Evolutionary conservation across 2,329 filamentous ascomycete genomes (phyloP).

Genomic region (Alternaria dauci): DNA sequence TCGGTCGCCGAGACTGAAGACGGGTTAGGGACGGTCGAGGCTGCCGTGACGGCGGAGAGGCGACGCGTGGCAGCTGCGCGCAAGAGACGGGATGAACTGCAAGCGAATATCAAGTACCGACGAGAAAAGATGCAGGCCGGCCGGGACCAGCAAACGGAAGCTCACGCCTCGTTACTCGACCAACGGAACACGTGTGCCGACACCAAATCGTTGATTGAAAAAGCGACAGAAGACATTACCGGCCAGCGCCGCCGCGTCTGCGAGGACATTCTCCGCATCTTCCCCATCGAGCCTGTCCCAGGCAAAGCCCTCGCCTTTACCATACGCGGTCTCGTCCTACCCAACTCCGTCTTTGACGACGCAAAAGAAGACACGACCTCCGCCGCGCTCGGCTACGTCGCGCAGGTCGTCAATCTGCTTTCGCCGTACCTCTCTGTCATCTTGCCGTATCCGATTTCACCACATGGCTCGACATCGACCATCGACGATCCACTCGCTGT

Average conservation of each 20-base stretch:
- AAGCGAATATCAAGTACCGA: constrained; percentile 70
- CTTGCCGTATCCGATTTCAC: constrained; percentile 80
- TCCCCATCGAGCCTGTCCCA: constrained; percentile 75
- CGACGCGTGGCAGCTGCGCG: constrained; percentile 70
- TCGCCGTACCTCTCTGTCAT: constrained; percentile 83
- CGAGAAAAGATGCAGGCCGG: constrained; percentile 73
- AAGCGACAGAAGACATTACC: constrained; percentile 71
- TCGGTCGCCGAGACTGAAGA: constrained; percentile 56
- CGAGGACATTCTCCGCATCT: constrained; percentile 80
- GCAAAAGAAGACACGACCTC: constrained; percentile 76
- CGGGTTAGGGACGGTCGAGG: constrained; percentile 55
- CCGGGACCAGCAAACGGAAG: constrained; percentile 65
- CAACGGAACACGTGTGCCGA: constrained; percentile 56
- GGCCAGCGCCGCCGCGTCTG: constrained; percentile 90
- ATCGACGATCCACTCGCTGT: constrained; percentile 76
- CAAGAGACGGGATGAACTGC: constrained; percentile 72
- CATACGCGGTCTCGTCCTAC: constrained; percentile 79
- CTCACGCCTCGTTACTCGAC: constrained; percentile 68
- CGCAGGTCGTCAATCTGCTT: constrained; percentile 76
- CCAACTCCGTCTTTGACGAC: constrained; percentile 81
- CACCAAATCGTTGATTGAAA: constrained; percentile 63
- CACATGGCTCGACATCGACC: constrained; percentile 76
- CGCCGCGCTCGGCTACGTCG: constrained; percentile 81
- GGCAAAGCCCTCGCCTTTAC: constrained; percentile 78
- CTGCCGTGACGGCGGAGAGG: constrained; percentile 68